Conservation (phyloP, 1,284 basidiomycete species). For the Ceratobasidium sp. region DNA sequence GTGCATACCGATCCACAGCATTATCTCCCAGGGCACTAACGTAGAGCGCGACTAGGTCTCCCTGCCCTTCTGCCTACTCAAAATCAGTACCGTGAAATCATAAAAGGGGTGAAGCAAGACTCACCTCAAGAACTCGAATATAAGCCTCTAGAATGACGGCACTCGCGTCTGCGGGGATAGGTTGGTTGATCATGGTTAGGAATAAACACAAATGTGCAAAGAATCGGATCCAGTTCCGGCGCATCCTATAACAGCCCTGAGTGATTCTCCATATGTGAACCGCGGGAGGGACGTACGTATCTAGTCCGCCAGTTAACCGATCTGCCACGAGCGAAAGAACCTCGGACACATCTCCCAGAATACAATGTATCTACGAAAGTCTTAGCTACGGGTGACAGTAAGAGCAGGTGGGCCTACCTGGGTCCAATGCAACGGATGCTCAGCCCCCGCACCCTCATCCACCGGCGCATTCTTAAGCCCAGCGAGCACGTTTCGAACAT, state of each 20-base stretch:
- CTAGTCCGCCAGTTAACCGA: conserved; percentile 5
- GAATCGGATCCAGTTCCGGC: conserved; percentile 69
- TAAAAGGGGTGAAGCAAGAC: conserved; percentile 40
- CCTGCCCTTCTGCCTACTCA: conserved; percentile 71
- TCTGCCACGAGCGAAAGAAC: conserved; percentile 42
- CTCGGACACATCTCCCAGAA: conserved; percentile 55
- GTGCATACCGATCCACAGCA: conserved; percentile 90
- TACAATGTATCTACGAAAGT: conserved; percentile 83
- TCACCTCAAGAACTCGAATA: conserved; percentile 82
- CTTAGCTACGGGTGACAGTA: conserved; percentile 59
- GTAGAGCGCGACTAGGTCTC: conserved; percentile 91
- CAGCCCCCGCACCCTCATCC: conserved; percentile 21
- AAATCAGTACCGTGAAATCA: neutral
- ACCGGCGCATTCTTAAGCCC: conserved; percentile 13
- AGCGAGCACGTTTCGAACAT: conserved; percentile 2
- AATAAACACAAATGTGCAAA: conserved; percentile 95
- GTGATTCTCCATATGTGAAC: neutral
- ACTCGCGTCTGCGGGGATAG: conserved; percentile 73
- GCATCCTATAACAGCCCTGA: conserved; percentile 41
- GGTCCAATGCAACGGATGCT: conserved; percentile 33
- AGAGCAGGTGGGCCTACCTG: neutral
- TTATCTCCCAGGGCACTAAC: conserved; percentile 88
- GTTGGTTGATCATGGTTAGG: conserved; percentile 79
- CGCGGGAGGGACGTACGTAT: neutral
- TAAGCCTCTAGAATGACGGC: conserved; percentile 90